phyloP scores from a whole-genome alignment of 345 rosid genomes.

The Heritiera fomes region DNA sequence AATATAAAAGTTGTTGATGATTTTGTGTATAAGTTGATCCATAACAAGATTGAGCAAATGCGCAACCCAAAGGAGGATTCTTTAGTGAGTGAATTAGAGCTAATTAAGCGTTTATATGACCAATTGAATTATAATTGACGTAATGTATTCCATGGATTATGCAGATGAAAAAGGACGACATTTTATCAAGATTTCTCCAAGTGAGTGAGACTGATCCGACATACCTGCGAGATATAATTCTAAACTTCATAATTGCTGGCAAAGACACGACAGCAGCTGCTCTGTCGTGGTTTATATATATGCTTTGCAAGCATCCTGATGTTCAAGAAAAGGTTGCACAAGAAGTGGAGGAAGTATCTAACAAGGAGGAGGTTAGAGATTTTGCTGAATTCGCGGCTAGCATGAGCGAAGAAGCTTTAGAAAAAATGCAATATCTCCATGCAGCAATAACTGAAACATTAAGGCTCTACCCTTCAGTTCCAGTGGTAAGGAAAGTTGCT shows the following conservation, averaged over 20 bases:
- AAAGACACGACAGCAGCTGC: constrained; percentile 65
- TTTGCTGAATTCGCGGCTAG: constrained; percentile 34
- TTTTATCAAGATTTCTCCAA: constrained; percentile 59
- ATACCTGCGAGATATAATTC: constrained; percentile 54
- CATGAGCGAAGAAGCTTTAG: constrained; percentile 42
- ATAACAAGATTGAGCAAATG: constrained; percentile 46
- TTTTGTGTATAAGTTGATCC: constrained; percentile 54
- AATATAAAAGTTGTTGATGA: constrained; percentile 36
- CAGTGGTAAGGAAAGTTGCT: constrained; percentile 44
- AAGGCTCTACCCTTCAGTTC: constrained; percentile 59
- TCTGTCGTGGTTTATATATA: constrained; percentile 58
- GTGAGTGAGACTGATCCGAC: constrained; percentile 37
- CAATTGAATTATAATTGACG: neutral
- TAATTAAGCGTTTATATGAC: neutral
- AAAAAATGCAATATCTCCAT: constrained; percentile 57
- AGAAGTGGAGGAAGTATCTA: constrained; percentile 39
- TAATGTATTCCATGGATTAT: neutral
- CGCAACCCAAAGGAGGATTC: constrained; percentile 30
- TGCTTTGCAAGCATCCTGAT: constrained; percentile 49
- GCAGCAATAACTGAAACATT: constrained; percentile 64
- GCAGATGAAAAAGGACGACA: constrained; percentile 57
- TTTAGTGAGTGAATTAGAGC: constrained; percentile 36
- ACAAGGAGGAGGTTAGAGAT: constrained; percentile 11
- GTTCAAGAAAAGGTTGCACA: constrained; percentile 49
- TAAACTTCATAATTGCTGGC: constrained; percentile 62